phyloP scores from a whole-genome alignment of 305 asterid species.

The Fraxinus latifolia region DNA sequence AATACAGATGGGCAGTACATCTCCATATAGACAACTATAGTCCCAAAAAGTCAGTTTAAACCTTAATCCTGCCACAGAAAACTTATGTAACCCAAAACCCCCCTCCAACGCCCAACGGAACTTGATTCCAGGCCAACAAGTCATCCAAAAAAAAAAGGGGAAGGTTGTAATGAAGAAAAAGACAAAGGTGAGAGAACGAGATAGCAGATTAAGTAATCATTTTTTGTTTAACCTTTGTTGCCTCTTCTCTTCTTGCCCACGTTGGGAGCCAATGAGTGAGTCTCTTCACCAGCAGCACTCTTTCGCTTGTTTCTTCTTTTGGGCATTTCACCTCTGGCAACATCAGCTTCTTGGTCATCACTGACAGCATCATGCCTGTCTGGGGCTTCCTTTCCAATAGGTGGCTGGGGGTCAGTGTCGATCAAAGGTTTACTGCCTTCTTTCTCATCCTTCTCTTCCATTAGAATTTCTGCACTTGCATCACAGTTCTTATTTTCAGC shows the following conservation, averaged over 20 bases:
- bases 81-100: neutral
- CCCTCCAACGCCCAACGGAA: neutral
- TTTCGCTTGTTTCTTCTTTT: slow-evolving; percentile 21
- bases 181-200: neutral
- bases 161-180: slow-evolving; percentile 7
- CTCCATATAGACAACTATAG: slow-evolving; percentile 15
- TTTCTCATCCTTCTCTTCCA: slow-evolving; percentile 27
- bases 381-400: slow-evolving; percentile 9
- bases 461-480: slow-evolving; percentile 29
- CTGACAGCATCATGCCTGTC: slow-evolving; percentile 11
- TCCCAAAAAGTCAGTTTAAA: neutral
- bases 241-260: slow-evolving; percentile 17
- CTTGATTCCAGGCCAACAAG: neutral
- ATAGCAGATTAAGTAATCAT: neutral
- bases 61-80: neutral
- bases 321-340: slow-evolving; percentile 16
- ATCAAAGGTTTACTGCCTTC: slow-evolving; percentile 14
- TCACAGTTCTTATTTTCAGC: slow-evolving; percentile 37
- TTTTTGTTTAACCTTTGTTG: neutral
- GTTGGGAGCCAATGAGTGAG: slow-evolving; percentile 3
- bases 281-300: slow-evolving; percentile 15
- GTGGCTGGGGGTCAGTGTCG: slow-evolving; percentile 16
- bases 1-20: neutral
- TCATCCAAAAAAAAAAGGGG: neutral
- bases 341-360: slow-evolving; percentile 6